phyloP scores from a whole-genome alignment of 2,329 filamentous ascomycete species.

The Paecilomyces fulvus region DNA sequence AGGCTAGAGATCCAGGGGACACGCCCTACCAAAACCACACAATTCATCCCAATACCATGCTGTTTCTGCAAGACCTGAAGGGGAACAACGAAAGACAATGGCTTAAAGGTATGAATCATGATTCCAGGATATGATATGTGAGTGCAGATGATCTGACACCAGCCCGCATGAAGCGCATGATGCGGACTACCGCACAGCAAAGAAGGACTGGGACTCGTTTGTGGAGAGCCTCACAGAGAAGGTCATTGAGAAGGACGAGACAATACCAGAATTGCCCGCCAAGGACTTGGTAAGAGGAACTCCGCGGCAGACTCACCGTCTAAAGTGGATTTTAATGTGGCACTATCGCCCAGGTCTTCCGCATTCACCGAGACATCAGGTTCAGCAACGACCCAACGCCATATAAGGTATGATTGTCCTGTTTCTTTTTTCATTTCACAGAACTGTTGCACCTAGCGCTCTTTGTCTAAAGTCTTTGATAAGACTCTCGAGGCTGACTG shows the following conservation, averaged over 20 bases:
- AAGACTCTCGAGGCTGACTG: conserved; percentile 12
- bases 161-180: conserved; percentile 57
- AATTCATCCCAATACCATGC: conserved; percentile 56
- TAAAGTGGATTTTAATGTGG: conserved; percentile 5
- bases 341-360: conserved; percentile 51
- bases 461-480: conserved; percentile 5
- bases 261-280: conserved; percentile 74
- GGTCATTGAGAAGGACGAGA: conserved; percentile 65
- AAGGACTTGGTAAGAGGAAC: conserved; percentile 61
- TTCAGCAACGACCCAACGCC: conserved; percentile 79
- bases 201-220: conserved; percentile 75
- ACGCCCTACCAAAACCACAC: conserved; percentile 49
- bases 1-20: conserved; percentile 52
- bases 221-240: conserved; percentile 63
- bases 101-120: conserved; percentile 46
- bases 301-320: neutral
- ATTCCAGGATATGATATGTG: neutral
- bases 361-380: conserved; percentile 78
- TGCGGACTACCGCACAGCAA: conserved; percentile 65
- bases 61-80: conserved; percentile 52
- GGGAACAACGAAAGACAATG: conserved; percentile 55
- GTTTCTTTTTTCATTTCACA: conserved; percentile 4
- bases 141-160: conserved; percentile 7
- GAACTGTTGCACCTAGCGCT: conserved; percentile 7
- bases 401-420: conserved; percentile 59